Percentiles rank a stretch among this genome's conserved stretches.
Conservation (phyloP, 2,329 filamentous ascomycete species). For the Phoma sp. region DNA sequence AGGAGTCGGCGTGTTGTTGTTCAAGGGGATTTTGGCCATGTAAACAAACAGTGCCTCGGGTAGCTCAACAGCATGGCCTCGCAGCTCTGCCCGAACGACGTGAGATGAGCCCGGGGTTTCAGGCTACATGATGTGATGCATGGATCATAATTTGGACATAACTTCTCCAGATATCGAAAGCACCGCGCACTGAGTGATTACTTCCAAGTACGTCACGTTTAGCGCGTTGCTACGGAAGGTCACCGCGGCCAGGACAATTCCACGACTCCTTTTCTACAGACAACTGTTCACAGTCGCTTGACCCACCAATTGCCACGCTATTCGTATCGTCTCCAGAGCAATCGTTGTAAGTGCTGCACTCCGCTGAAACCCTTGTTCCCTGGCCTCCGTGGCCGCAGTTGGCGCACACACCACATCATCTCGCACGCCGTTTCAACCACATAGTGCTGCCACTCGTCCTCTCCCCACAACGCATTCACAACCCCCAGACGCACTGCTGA, state of each 20-base stretch:
- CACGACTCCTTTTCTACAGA: constrained; percentile 12
- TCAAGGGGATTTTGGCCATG: constrained; percentile 1
- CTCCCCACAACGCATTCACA: constrained; percentile 25
- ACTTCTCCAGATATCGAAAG: constrained; percentile 8
- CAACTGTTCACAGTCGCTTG: constrained; percentile 11
- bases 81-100: neutral
- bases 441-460: constrained; percentile 17
- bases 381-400: constrained; percentile 19
- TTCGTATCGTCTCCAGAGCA: constrained; percentile 14
- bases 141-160: constrained; percentile 14
- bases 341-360: constrained; percentile 31
- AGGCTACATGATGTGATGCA: constrained; percentile 15
- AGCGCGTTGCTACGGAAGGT: constrained; percentile 10
- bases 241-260: constrained; percentile 7
- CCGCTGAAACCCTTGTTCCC: constrained; percentile 26
- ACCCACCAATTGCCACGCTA: constrained; percentile 12
- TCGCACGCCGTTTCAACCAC: constrained; percentile 29
- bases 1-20: constrained; percentile 5
- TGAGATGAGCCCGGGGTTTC: constrained; percentile 10
- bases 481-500: constrained; percentile 34
- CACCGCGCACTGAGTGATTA: constrained; percentile 8
- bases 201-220: constrained; percentile 15
- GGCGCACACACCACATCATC: constrained; percentile 35
- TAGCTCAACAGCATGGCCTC: neutral
- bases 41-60: constrained; percentile 11